phyloP scores from a whole-genome alignment of 331 rosid genomes.

The Prunus yedoensis region DNA sequence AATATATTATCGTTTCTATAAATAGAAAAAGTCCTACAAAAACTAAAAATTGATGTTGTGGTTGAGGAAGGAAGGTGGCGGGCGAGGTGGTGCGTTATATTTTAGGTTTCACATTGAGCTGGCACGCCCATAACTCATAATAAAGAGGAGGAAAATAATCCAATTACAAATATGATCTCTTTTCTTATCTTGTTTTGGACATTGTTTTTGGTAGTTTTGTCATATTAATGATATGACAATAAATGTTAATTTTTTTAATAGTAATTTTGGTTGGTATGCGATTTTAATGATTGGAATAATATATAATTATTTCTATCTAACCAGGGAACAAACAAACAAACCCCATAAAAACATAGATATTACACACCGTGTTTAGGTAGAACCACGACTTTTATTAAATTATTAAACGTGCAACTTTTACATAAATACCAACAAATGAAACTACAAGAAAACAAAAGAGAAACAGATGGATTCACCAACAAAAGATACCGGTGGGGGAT shows the following conservation, averaged over 20 bases:
- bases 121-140: slow-evolving; percentile 19
- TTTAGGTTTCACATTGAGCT: slow-evolving; percentile 29
- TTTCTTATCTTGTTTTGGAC: slow-evolving; percentile 13
- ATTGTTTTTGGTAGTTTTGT: slow-evolving; percentile 16
- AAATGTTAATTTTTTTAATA: neutral
- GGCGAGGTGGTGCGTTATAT: neutral
- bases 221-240: too few relatives aligned
- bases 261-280: neutral
- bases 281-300: neutral
- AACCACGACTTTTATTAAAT: neutral
- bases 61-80: too few relatives aligned
- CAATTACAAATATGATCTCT: neutral
- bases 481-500: neutral
- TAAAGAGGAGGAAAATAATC: slow-evolving; percentile 1
- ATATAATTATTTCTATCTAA: neutral
- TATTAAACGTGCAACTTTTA: neutral
- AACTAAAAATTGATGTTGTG: too few relatives aligned
- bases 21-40: too few relatives aligned
- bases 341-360: neutral
- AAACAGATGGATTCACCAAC: neutral
- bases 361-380: neutral
- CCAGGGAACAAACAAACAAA: neutral
- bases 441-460: too few relatives aligned
- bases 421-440: neutral
- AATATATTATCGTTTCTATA: too few relatives aligned